Conservation (phyloP, 2,329 filamentous ascomycete genomes). For the Epichloe sylvatica region DNA sequence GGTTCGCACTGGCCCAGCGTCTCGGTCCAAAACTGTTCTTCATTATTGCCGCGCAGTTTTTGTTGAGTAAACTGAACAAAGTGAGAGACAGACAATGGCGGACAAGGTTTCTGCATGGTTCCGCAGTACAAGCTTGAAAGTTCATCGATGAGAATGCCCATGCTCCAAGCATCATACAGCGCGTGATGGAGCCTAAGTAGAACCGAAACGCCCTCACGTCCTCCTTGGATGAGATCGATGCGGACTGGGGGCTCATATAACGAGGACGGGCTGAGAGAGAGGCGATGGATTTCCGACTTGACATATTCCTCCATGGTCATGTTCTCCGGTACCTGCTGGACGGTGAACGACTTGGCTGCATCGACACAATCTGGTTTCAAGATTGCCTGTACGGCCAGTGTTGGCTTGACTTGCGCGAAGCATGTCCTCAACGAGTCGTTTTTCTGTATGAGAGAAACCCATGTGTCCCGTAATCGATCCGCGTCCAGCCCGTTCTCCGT, state of each 20-base stretch:
- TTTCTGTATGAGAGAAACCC: not conserved
- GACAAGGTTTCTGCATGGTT: too few relatives aligned
- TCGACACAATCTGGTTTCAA: not conserved
- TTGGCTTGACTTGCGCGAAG: not conserved
- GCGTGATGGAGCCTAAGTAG: not conserved
- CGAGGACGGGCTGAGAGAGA: not conserved
- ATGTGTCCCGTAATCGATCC: not conserved
- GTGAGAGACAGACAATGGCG: not conserved
- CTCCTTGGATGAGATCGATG: not conserved
- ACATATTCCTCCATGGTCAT: not conserved
- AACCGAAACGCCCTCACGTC: not conserved
- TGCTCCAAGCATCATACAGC: not conserved
- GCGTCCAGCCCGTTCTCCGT: not conserved
- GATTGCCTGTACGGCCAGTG: not conserved
- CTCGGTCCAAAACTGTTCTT: not conserved
- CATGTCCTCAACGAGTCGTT: not conserved
- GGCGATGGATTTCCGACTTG: not conserved
- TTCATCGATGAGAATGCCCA: not conserved
- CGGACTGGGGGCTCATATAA: not conserved
- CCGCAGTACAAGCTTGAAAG: not conserved
- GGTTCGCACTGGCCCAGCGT: not conserved
- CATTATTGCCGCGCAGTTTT: not conserved
- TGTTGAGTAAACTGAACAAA: not conserved
- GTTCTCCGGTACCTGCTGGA: not conserved
- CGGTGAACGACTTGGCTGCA: not conserved